phyloP scores from a whole-genome alignment of 371 early-diverging fungal species.

The Blakeslea trispora region DNA sequence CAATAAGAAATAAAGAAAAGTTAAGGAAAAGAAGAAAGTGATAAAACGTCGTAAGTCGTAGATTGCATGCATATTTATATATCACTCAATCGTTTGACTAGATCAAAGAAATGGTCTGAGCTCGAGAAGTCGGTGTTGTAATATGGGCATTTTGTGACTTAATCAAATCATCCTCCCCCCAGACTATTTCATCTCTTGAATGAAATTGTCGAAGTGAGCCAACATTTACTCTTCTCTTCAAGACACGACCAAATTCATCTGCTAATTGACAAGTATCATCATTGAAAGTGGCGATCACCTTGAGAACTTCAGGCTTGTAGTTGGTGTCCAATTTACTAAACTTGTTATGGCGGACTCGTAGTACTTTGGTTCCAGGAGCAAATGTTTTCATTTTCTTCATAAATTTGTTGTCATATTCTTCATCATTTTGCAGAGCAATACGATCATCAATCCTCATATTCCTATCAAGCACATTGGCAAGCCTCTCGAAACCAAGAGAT shows the following conservation, averaged over 20 bases:
- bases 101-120: too few species aligned
- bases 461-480: background rate
- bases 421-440: background rate
- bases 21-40: too few species aligned
- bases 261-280: conserved; percentile 6
- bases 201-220: background rate
- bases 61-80: too few species aligned
- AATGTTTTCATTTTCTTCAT: background rate
- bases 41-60: too few species aligned
- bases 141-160: too few species aligned
- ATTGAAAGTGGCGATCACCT: background rate
- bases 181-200: too few species aligned
- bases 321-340: background rate
- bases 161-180: too few species aligned
- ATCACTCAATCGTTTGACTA: too few species aligned
- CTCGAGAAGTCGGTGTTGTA: too few species aligned
- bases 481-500: conserved; percentile 1
- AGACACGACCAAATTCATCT: background rate
- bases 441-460: conserved; percentile 3
- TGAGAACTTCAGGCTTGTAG: conserved; percentile 9
- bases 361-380: background rate
- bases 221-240: conserved; percentile 7
- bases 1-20: too few species aligned
- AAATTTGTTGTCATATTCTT: too few species aligned
- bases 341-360: conserved; percentile 1